Percentiles rank a stretch among this genome's conserved stretches.
Evolutionary conservation across 2,329 filamentous ascomycete genomes (phyloP).

Genomic region (Didymella pinodella): DNA sequence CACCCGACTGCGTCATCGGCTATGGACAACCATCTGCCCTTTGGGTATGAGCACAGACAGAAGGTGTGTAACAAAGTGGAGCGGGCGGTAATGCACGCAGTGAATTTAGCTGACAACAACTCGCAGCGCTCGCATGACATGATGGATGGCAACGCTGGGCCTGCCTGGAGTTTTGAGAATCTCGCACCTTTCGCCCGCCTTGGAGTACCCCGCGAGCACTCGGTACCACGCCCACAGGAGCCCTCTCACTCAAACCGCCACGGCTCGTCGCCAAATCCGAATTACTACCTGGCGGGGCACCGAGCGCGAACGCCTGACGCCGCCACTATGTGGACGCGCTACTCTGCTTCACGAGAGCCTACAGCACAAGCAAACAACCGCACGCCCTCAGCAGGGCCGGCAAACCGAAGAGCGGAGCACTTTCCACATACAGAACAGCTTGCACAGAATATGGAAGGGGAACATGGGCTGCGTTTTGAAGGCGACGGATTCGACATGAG

Average conservation of each 20-base stretch:
- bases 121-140: slow-evolving; percentile 46
- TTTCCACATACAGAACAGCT: slow-evolving; percentile 26
- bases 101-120: slow-evolving; percentile 14
- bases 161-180: slow-evolving; percentile 35
- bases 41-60: slow-evolving; percentile 45
- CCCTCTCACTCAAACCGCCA: slow-evolving; percentile 17
- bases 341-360: slow-evolving; percentile 2
- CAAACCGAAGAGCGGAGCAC: slow-evolving; percentile 28
- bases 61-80: slow-evolving; percentile 41
- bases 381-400: slow-evolving; percentile 12
- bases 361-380: slow-evolving; percentile 9
- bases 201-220: slow-evolving; percentile 17
- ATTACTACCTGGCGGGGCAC: slow-evolving; percentile 10
- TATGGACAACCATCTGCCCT: slow-evolving; percentile 43
- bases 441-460: slow-evolving; percentile 35
- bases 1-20: slow-evolving; percentile 23
- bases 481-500: slow-evolving; percentile 66
- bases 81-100: slow-evolving; percentile 24
- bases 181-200: slow-evolving; percentile 20
- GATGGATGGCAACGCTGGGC: slow-evolving; percentile 42
- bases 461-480: slow-evolving; percentile 44
- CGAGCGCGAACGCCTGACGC: slow-evolving; percentile 19
- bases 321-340: slow-evolving; percentile 5
- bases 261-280: slow-evolving; percentile 11
- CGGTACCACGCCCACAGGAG: slow-evolving; percentile 13